Evolutionary conservation across 495 filamentous ascomycete genomes (phyloP).

Genomic region (Podospora tetraspora): DNA sequence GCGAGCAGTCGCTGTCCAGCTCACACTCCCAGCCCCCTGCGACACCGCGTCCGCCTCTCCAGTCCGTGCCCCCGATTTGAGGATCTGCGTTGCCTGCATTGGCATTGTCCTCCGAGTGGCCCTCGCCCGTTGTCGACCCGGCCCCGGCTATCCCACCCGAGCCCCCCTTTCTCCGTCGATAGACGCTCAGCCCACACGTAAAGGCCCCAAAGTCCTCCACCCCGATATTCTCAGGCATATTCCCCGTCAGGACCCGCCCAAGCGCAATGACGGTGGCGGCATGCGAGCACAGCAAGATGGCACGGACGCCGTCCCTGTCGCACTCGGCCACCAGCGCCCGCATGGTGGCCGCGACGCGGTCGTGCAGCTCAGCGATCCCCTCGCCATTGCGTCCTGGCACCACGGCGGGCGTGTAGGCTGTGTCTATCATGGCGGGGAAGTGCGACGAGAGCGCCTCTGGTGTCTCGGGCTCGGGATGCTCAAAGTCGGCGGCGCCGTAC

Average conservation of each 20-base stretch:
- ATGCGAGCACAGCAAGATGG: constrained; percentile 82
- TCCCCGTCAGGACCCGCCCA: constrained; percentile 71
- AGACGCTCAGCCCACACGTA: constrained; percentile 70
- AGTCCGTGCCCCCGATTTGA: constrained; percentile 35
- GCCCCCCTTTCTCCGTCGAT: constrained; percentile 27
- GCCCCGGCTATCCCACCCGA: not conserved
- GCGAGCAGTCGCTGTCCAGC: constrained; percentile 76
- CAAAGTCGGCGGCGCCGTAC: constrained; percentile 75
- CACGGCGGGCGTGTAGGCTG: constrained; percentile 52
- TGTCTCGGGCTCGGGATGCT: constrained; percentile 73
- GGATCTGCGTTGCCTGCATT: constrained; percentile 32
- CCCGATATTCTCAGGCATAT: constrained; percentile 60
- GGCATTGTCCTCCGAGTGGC: not conserved
- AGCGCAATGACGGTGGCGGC: constrained; percentile 82
- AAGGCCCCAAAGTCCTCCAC: constrained; percentile 81
- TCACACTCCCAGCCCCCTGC: constrained; percentile 75
- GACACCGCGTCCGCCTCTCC: constrained; percentile 63
- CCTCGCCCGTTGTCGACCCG: not conserved
- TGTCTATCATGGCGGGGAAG: constrained; percentile 57
- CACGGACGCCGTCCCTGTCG: constrained; percentile 57
- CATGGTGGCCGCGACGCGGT: constrained; percentile 68
- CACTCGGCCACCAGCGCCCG: constrained; percentile 62
- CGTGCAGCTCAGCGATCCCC: constrained; percentile 68
- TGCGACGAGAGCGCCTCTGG: constrained; percentile 51
- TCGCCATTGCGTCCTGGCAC: constrained; percentile 69